Base-by-base conservation (phyloP, 495 filamentous ascomycete species). In the Lindgomyces ingoldianus region DNA sequence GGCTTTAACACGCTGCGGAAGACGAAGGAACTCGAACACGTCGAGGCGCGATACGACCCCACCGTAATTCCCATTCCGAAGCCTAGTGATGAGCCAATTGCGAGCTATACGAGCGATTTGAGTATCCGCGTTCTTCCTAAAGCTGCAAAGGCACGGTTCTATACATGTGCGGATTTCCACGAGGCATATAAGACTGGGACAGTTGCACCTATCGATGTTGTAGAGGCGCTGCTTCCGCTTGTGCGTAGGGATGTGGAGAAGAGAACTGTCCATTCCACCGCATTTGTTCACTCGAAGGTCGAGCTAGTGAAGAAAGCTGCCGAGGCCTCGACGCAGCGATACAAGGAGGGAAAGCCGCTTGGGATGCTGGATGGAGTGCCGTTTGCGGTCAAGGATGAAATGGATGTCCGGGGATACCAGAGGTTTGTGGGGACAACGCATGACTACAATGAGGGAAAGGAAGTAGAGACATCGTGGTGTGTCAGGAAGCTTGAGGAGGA, bases 301-400 rank as follows among this genome's bases (percentile, higher is more conserved):
- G 85, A 89, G 2, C 73, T 80, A 27, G 84, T 90, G 0, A 78
- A 84, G 6, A 80, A 79, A 8, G 89, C 89, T 3, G 92, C 92
- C 1, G 79, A 80, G 65, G 88, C 82, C 9, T 91, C 89, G 0
- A 88, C 89, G 1, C 73, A 81, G 63, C 78, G 92, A 22, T 96
- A 89, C 68, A 81, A 83, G 57, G 78, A 81, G 12, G 88, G 88
- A 0, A 79, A 77, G 49, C 77, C 87, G 14, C 74, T 89, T 0
- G 80, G 88, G 1, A 74, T 89, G 0, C 77, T 97, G 6, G 93
- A 96, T 64, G 93, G 93, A 6, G 82, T 97, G 14, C 92, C 91
- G 0, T 84, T 96, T 46, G 90, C 88, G 0, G 85, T 96, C 49
- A 97, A 92, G 75, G 93, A 96, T 74, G 92, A 97, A 70, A 81